These are phyloP conservation scores for Trichophyton schoenleinii DNA, from an alignment of 2,329 filamentous ascomycete genomes.

Conservation along the genomic window DNA sequence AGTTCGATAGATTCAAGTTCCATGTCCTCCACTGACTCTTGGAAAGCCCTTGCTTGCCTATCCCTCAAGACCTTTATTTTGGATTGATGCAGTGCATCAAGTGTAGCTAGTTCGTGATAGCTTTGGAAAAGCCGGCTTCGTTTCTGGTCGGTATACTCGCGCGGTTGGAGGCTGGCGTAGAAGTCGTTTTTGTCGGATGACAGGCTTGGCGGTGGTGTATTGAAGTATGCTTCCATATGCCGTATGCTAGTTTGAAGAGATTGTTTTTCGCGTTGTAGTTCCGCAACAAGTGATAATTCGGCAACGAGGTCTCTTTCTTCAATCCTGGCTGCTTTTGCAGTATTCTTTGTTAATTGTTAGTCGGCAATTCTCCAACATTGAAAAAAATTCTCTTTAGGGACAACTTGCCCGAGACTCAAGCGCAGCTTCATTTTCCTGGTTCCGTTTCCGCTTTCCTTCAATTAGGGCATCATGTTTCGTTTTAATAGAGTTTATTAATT, in stretches of 20 bases:
- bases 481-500: slow-evolving; percentile 20
- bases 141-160: slow-evolving; percentile 30
- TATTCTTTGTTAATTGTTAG: slow-evolving; percentile 22
- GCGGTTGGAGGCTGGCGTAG: slow-evolving; percentile 17
- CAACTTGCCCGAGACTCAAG: slow-evolving; percentile 28
- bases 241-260: slow-evolving; percentile 34
- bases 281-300: slow-evolving; percentile 34
- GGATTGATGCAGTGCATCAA: slow-evolving; percentile 33
- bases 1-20: slow-evolving; percentile 28
- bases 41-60: slow-evolving; percentile 31
- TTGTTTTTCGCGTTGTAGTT: slow-evolving; percentile 33
- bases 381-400: not conserved
- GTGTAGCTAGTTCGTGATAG: slow-evolving; percentile 31
- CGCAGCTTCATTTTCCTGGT: slow-evolving; percentile 24
- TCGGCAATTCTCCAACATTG: not conserved
- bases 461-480: slow-evolving; percentile 22
- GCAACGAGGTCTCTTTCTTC: slow-evolving; percentile 34
- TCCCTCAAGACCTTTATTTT: slow-evolving; percentile 38
- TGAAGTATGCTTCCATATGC: slow-evolving; percentile 37
- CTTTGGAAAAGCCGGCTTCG: slow-evolving; percentile 34
- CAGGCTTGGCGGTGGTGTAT: slow-evolving; percentile 15
- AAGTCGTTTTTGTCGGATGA: slow-evolving; percentile 9
- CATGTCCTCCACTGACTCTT: slow-evolving; percentile 29
- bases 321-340: slow-evolving; percentile 23
- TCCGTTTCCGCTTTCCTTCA: slow-evolving; percentile 19